A percentile compares a stretch with the other conserved stretches of the same genome.
phyloP scores from a whole-genome alignment of 352 stramenopile genomes.

The Pseudoperonospora humuli region DNA sequence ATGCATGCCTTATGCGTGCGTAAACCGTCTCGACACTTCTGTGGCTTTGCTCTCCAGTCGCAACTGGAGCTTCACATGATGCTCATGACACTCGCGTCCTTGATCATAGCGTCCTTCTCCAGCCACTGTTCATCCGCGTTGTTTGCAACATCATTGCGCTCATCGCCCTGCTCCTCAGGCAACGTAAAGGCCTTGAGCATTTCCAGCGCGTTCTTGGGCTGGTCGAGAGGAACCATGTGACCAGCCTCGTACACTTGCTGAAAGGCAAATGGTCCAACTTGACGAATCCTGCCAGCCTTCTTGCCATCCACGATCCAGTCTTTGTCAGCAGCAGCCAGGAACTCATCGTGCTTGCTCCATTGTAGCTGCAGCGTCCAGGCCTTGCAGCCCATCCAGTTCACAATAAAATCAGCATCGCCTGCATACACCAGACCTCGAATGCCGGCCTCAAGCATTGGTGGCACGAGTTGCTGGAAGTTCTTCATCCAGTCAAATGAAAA shows the following conservation, averaged over 20 bases:
- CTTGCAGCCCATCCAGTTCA: slow-evolving; percentile 96
- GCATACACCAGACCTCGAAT: slow-evolving; percentile 93
- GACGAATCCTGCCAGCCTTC: slow-evolving; percentile 50
- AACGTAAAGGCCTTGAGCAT: slow-evolving; percentile 91
- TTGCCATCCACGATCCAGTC: slow-evolving; percentile 59
- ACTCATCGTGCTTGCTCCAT: slow-evolving; percentile 79
- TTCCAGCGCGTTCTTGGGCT: slow-evolving; percentile 89
- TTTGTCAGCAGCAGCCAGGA: slow-evolving; percentile 39
- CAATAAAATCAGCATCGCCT: slow-evolving; percentile 96
- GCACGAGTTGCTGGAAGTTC: slow-evolving; percentile 89
- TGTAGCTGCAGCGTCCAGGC: slow-evolving; percentile 92
- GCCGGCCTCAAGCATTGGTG: slow-evolving; percentile 87
- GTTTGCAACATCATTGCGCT: slow-evolving; percentile 7
- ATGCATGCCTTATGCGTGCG: too few species aligned
- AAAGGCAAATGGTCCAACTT: slow-evolving; percentile 81
- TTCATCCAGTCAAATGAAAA: slow-evolving; percentile 97
- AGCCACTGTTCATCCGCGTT: slow-evolving; percentile 15
- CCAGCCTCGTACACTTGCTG: slow-evolving; percentile 92
- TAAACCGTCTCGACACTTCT: slow-evolving; percentile 23
- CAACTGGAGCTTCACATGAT: slow-evolving; percentile 18
- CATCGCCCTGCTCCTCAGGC: slow-evolving; percentile 23
- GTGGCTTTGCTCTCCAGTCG: neutral
- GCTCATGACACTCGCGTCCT: slow-evolving; percentile 35
- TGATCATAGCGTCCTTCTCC: slow-evolving; percentile 20
- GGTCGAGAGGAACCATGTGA: slow-evolving; percentile 94